phyloP scores from a whole-genome alignment of 2,329 filamentous ascomycete species.

The Gnomoniopsis sp. region DNA sequence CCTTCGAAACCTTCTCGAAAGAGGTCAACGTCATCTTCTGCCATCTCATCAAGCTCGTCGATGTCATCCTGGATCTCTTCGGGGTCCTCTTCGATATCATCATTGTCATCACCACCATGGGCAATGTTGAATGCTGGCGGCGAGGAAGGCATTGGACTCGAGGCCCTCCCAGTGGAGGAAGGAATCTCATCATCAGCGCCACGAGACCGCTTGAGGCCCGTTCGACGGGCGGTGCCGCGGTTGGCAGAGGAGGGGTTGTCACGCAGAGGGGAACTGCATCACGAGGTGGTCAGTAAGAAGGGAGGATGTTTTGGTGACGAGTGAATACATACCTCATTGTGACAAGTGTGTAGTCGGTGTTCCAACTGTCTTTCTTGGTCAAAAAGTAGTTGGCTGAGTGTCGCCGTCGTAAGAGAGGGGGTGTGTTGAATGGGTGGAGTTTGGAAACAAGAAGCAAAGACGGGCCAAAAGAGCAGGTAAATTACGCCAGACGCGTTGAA shows the following conservation, averaged over 20 bases:
- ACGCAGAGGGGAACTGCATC: constrained; percentile 72
- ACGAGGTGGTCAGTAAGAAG: constrained; percentile 20
- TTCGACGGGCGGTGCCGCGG: constrained; percentile 57
- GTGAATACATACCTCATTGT: constrained; percentile 15
- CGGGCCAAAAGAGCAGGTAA: constrained; percentile 2
- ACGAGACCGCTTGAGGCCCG: constrained; percentile 54
- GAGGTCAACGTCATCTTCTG: constrained; percentile 76
- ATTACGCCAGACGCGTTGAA: constrained; percentile 5
- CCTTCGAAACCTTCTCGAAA: constrained; percentile 71
- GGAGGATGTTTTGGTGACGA: background rate
- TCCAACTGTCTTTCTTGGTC: background rate
- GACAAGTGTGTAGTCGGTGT: background rate
- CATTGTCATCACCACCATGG: constrained; percentile 66
- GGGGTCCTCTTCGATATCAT: constrained; percentile 68
- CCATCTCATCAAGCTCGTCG: constrained; percentile 76
- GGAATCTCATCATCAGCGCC: constrained; percentile 43
- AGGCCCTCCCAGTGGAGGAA: constrained; percentile 49
- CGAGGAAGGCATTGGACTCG: constrained; percentile 64
- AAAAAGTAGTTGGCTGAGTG: background rate
- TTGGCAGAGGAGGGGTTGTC: constrained; percentile 81
- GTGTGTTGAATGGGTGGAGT: background rate
- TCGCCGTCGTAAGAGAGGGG: background rate
- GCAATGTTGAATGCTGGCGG: constrained; percentile 62
- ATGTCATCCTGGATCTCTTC: constrained; percentile 66
- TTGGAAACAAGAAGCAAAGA: background rate